phyloP scores from a whole-genome alignment of 78 protist species.

The Dictyostelium firmibasis region DNA sequence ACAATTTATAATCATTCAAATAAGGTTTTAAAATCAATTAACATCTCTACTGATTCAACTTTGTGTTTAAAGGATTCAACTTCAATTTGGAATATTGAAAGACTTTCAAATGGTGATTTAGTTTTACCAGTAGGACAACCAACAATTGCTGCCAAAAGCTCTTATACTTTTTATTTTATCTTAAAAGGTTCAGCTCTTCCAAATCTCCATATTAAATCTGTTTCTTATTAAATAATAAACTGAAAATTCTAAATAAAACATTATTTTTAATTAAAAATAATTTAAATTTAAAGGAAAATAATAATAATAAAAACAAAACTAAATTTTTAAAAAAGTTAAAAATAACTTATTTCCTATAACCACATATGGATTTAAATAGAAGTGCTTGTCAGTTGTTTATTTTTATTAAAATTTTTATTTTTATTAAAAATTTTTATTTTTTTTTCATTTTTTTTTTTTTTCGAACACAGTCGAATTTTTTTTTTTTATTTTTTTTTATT shows the following conservation, averaged over 20 bases:
- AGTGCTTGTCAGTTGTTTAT: too few relatives aligned
- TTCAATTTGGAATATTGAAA: conserved; percentile 32
- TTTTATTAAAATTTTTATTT: neutral
- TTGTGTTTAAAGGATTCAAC: neutral
- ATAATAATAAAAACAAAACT: too few relatives aligned
- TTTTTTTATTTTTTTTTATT: neutral
- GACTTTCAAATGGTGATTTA: neutral
- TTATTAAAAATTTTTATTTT: neutral
- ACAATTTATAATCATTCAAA: neutral
- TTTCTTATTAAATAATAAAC: too few relatives aligned
- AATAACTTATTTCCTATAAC: too few relatives aligned
- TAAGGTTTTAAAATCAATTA: neutral
- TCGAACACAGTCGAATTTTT: neutral
- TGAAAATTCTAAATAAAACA: too few relatives aligned
- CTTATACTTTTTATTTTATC: neutral
- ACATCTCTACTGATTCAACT: conserved; percentile 21
- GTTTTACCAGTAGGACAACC: neutral
- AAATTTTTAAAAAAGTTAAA: too few relatives aligned
- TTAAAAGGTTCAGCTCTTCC: neutral
- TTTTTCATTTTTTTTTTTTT: neutral
- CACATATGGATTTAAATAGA: too few relatives aligned
- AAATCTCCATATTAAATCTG: too few relatives aligned
- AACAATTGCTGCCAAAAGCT: neutral
- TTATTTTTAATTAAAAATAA: too few relatives aligned
- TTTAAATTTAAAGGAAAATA: too few relatives aligned